phyloP scores from a whole-genome alignment of 1,284 basidiomycete genomes.

The Puccinia polysora region DNA sequence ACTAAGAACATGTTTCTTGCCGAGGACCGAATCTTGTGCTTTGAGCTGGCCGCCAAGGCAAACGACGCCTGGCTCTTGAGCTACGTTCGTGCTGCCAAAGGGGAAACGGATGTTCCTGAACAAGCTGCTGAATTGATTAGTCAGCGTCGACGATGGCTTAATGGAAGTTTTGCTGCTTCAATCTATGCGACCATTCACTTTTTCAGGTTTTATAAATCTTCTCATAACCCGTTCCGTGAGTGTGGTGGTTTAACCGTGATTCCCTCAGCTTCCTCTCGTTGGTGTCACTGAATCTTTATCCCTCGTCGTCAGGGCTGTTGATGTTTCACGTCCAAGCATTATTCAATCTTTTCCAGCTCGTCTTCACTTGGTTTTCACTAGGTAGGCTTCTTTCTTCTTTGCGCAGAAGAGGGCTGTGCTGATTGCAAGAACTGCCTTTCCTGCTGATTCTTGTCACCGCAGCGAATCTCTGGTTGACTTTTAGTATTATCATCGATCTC shows the following conservation, averaged over 20 bases:
- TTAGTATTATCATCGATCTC: slow-evolving; percentile 89
- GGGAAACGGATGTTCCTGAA: slow-evolving; percentile 82
- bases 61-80: slow-evolving; percentile 50
- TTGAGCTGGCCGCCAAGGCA: slow-evolving; percentile 89
- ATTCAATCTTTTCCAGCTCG: slow-evolving; percentile 49
- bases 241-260: slow-evolving; percentile 27
- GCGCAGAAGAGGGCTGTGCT: neutral
- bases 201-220: slow-evolving; percentile 78
- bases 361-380: slow-evolving; percentile 54
- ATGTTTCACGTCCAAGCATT: slow-evolving; percentile 47
- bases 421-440: neutral
- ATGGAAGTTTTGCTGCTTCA: slow-evolving; percentile 93
- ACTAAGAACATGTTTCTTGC: slow-evolving; percentile 63
- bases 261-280: neutral
- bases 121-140: slow-evolving; percentile 81
- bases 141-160: slow-evolving; percentile 91
- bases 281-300: neutral
- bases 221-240: slow-evolving; percentile 59
- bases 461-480: slow-evolving; percentile 91
- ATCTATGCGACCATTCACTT: slow-evolving; percentile 94
- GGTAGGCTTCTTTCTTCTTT: neutral
- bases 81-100: slow-evolving; percentile 58
- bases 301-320: slow-evolving; percentile 44
- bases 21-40: slow-evolving; percentile 90
- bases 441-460: slow-evolving; percentile 51